phyloP scores from a whole-genome alignment of 1,284 basidiomycete species.

The Agaricales sp. region DNA sequence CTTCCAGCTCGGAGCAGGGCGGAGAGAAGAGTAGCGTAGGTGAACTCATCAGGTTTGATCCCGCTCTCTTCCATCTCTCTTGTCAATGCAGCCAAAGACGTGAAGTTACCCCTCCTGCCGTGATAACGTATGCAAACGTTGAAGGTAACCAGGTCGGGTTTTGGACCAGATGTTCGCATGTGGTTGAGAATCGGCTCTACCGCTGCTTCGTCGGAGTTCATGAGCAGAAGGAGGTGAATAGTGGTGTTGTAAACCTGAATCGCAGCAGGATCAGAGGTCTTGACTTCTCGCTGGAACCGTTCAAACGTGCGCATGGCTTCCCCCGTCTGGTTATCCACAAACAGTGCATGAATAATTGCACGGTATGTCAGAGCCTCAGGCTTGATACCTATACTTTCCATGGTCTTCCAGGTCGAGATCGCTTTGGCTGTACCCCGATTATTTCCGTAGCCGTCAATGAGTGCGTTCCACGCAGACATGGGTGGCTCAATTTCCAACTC shows the following conservation, averaged over 20 bases:
- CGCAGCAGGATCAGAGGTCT: not conserved
- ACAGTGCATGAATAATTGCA: constrained; percentile 47
- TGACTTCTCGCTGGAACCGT: constrained; percentile 26
- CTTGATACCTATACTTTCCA: constrained; percentile 38
- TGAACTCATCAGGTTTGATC: constrained; percentile 64
- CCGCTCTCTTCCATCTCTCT: constrained; percentile 41
- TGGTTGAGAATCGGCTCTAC: constrained; percentile 23
- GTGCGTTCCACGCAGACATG: constrained; percentile 49
- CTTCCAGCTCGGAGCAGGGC: constrained; percentile 61
- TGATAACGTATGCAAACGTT: constrained; percentile 70
- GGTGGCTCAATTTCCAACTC: constrained; percentile 36
- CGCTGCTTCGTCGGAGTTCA: constrained; percentile 11
- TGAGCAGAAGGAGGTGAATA: not conserved
- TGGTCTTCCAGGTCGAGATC: constrained; percentile 45
- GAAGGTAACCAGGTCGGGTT: constrained; percentile 64
- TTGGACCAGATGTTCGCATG: constrained; percentile 33
- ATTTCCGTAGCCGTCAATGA: constrained; percentile 49
- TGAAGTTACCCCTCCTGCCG: constrained; percentile 48
- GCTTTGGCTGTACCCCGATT: constrained; percentile 36
- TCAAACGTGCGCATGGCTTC: constrained; percentile 39
- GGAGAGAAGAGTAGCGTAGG: constrained; percentile 72
- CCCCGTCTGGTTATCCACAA: constrained; percentile 31
- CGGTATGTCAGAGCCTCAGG: constrained; percentile 51
- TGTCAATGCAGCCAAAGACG: constrained; percentile 42
- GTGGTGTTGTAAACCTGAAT: not conserved